Conservation (phyloP, 1,284 basidiomycete genomes). For the Exsudoporus floridanus region DNA sequence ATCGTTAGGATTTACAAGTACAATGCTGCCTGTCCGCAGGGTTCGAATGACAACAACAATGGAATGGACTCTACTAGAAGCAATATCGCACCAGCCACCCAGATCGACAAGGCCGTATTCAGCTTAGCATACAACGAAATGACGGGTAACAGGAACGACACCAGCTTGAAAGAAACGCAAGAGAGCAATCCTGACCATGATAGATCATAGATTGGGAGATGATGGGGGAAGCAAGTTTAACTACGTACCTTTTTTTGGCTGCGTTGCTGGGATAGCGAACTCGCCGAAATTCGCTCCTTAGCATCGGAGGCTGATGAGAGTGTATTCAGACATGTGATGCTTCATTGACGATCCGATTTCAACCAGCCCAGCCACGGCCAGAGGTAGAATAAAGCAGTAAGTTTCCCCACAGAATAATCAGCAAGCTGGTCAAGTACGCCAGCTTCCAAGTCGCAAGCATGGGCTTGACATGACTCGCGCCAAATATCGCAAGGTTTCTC, state of each 20-base stretch:
- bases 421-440: conserved; percentile 58
- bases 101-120: conserved; percentile 65
- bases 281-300: conserved; percentile 65
- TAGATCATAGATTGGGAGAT: no score
- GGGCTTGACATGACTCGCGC: conserved; percentile 47
- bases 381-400: conserved; percentile 8
- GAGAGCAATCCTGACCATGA: no score
- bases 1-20: conserved; percentile 20
- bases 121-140: conserved; percentile 64
- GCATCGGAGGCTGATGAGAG: conserved; percentile 45
- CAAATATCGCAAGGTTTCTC: conserved; percentile 46
- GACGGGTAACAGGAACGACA: conserved; percentile 45
- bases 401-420: conserved; percentile 62
- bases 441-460: conserved; percentile 64
- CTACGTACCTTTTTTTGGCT: no score
- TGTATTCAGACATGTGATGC: neutral
- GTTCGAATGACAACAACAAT: conserved; percentile 66
- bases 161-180: no score
- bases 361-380: neutral
- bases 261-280: no score
- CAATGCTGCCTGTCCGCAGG: conserved; percentile 61
- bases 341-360: conserved; percentile 1
- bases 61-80: conserved; percentile 58
- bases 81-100: conserved; percentile 65
- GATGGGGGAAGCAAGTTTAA: no score